Base-by-base conservation (phyloP, 2,329 filamentous ascomycete genomes). In the Keithomyces neogunnii region DNA sequence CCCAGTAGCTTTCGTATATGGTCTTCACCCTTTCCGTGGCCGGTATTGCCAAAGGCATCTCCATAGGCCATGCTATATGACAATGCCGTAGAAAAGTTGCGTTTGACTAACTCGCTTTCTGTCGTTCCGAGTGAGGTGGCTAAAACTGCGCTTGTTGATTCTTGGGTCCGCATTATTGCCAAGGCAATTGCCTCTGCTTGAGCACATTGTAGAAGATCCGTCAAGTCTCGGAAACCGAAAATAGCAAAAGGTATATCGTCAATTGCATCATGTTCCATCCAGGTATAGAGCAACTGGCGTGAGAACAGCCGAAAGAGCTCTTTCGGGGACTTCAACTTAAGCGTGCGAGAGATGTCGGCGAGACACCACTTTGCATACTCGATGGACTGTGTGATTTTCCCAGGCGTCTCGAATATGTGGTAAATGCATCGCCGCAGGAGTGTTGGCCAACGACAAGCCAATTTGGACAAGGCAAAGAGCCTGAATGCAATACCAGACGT, bases 321-420 rank as follows among this genome's bases (percentile, higher is more conserved):
- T 58, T 77, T 81, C 0, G 89, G 75, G 44, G 82, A 81, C 29
- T 75, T 67, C 28, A 97, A 76, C 0, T 76, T 69, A 35, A 96
- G 76, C 0, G 77, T 75, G 10, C 65, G 69, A 3, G 91, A 82
- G 33, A 96, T 82, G 10, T 78, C 73, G 4, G 67, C 65, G 43
- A 96, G 74, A 59, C 89, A 95, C 48, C 78, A 78, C 51, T 79
- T 80, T 1, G 92, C 91, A 68, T 96, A 86, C 26, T 75, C 71
- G 26, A 77, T 74, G 5, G 86, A 86, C 9, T 72, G 69, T 3
- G 77, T 69, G 11, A 95, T 81, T 51, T 83, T 82, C 1, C 87
- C 89, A 2, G 91, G 88, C 0, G 86, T 89, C 65, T 97, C 93
- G 59, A 97, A 96, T 28, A 97, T 90, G 65, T 93, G 87, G 65